phyloP scores from a whole-genome alignment of 2,329 filamentous ascomycete species.

The Diaporthe sp. region DNA sequence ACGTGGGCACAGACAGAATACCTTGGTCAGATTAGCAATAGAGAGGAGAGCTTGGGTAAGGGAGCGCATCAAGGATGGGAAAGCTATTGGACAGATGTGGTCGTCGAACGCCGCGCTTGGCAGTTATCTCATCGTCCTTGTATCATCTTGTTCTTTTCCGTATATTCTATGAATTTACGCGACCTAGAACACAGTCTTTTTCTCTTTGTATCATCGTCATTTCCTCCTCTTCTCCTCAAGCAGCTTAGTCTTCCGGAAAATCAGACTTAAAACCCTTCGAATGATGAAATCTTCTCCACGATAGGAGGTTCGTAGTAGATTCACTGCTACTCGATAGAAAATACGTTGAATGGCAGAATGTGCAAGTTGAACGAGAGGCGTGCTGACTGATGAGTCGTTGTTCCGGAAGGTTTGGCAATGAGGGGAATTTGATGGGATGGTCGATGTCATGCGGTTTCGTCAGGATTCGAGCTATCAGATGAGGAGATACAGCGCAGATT shows the following conservation, averaged over 20 bases:
- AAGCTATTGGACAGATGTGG: too few species aligned
- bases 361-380: neutral
- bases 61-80: too few species aligned
- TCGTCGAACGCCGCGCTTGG: too few species aligned
- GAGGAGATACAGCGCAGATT: accelerated
- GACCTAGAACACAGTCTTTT: accelerated
- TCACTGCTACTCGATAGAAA: accelerated
- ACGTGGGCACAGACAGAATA: too few species aligned
- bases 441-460: neutral
- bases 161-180: too few species aligned
- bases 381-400: neutral
- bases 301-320: accelerated
- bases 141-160: accelerated
- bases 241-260: too few species aligned
- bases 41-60: too few species aligned
- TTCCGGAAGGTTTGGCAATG: neutral
- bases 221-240: too few species aligned
- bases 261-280: accelerated
- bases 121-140: too few species aligned
- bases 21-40: too few species aligned
- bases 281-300: neutral
- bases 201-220: too few species aligned
- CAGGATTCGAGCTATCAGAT: neutral
- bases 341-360: neutral
- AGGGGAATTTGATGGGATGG: neutral